phyloP scores from a whole-genome alignment of 2,329 filamentous ascomycete genomes.

The Bipolaris gigantea region DNA sequence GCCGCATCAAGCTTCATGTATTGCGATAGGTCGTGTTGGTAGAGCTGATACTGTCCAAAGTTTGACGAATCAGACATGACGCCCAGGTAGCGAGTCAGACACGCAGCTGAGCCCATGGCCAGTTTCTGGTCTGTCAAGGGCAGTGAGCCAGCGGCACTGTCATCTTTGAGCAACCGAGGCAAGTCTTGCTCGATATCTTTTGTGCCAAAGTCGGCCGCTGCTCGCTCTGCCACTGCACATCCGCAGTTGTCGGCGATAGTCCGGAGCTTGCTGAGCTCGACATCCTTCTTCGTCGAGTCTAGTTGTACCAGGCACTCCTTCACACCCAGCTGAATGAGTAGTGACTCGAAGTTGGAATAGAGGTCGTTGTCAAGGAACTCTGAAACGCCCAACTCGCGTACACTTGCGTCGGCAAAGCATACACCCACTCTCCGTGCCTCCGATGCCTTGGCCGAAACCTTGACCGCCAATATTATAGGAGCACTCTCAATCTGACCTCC shows the following conservation, averaged over 20 bases:
- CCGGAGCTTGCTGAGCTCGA: slow-evolving; percentile 82
- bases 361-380: slow-evolving; percentile 99
- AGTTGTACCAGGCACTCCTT: slow-evolving; percentile 88
- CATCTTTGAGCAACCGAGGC: slow-evolving; percentile 82
- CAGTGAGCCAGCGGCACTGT: slow-evolving; percentile 72
- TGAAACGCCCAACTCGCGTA: slow-evolving; percentile 91
- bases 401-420: slow-evolving; percentile 96
- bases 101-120: slow-evolving; percentile 92
- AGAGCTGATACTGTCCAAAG: slow-evolving; percentile 95
- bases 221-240: slow-evolving; percentile 82
- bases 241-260: slow-evolving; percentile 92
- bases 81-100: slow-evolving; percentile 90
- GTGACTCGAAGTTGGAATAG: slow-evolving; percentile 95
- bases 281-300: slow-evolving; percentile 79
- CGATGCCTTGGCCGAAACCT: slow-evolving; percentile 82
- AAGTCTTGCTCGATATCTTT: slow-evolving; percentile 97
- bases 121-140: slow-evolving; percentile 92
- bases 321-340: slow-evolving; percentile 93
- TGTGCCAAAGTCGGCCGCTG: slow-evolving; percentile 75
- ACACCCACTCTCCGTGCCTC: slow-evolving; percentile 89
- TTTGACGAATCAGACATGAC: slow-evolving; percentile 90
- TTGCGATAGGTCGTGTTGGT: slow-evolving; percentile 94
- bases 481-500: slow-evolving; percentile 84
- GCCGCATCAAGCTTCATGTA: slow-evolving; percentile 99
- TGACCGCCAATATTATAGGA: slow-evolving; percentile 93